Conservation (phyloP, 2,329 filamentous ascomycete genomes). For the Pestalotiopsis sp. region DNA sequence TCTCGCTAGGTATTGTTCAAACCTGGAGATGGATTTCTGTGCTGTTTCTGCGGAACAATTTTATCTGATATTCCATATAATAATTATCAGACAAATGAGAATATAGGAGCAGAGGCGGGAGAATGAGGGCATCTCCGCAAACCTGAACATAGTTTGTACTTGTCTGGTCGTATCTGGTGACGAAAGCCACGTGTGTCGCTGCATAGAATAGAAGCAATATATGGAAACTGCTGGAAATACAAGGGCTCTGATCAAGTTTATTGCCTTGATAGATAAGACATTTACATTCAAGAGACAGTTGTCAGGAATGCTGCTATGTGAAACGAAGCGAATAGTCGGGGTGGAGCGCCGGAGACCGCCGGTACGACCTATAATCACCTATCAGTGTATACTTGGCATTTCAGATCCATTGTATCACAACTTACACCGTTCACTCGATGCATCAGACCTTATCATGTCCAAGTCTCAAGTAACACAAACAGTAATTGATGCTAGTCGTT, state of each 20-base stretch:
- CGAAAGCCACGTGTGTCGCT: not conserved
- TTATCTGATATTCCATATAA: too few relatives aligned
- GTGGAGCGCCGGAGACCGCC: conserved; percentile 14
- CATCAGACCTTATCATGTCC: not conserved
- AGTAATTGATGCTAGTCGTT: too few relatives aligned
- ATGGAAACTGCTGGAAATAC: not conserved
- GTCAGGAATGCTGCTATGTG: not conserved
- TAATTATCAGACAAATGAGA: too few relatives aligned
- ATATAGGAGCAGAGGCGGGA: too few relatives aligned
- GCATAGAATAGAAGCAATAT: not conserved
- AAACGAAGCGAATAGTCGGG: not conserved
- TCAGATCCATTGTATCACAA: not conserved
- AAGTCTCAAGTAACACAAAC: not conserved
- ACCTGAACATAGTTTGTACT: too few relatives aligned
- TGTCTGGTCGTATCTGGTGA: not conserved
- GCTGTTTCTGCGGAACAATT: too few relatives aligned
- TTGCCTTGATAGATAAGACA: not conserved
- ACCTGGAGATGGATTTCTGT: too few relatives aligned
- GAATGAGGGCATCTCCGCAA: too few relatives aligned
- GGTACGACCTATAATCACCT: not conserved
- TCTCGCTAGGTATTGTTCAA: not conserved
- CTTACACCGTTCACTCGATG: not conserved
- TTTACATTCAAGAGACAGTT: not conserved
- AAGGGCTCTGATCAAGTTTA: not conserved
- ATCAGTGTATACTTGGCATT: not conserved